Evolutionary conservation across 345 rosid genomes (phyloP), one percentile per base, ranked within the genome.

Genomic region (Linum lewisii): DNA sequence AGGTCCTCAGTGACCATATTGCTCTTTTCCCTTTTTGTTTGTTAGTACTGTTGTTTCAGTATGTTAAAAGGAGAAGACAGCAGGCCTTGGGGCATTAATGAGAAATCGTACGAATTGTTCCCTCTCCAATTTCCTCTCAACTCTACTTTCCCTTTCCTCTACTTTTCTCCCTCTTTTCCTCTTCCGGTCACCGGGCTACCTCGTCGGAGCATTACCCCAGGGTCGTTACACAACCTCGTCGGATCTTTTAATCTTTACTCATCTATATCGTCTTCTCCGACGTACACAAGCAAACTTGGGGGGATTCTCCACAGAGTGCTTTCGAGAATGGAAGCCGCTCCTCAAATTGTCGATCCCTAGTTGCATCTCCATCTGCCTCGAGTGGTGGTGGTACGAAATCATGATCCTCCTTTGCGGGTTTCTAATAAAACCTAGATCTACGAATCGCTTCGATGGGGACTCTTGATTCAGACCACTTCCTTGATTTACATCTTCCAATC

Each of bases 161-260:
- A n/a, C n/a, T n/a, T n/a, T n/a, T n/a, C n/a, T n/a, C n/a, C n/a
- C n/a, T n/a, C n/a, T n/a, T n/a, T n/a, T n/a, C n/a, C n/a, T n/a
- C n/a, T n/a, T n/a, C n/a, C n/a, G n/a, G n/a, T n/a, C n/a, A n/a
- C n/a, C n/a, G n/a, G n/a, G n/a, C n/a, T n/a, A n/a, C n/a, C n/a
- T n/a, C n/a, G n/a, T n/a, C n/a, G n/a, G n/a, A n/a, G n/a, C n/a
- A n/a, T n/a, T n/a, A n/a, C n/a, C n/a, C n/a, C n/a, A n/a, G n/a
- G n/a, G n/a, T n/a, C n/a, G n/a, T n/a, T n/a, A n/a, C n/a, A n/a
- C 56, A 52, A 52, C 56, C 56, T 52, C 25, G 56, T 52, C 56
- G 15, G 14, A n/a, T n/a, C n/a, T n/a, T n/a, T n/a, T n/a, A n/a
- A 1, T 21, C 56, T 21, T 15, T 52, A 15, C 20, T 52, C 56